Percentiles rank a stretch among this genome's conserved stretches.
phyloP scores from a whole-genome alignment of 2,329 filamentous ascomycete genomes.

The Parasarocladium wereldwijsianum region DNA sequence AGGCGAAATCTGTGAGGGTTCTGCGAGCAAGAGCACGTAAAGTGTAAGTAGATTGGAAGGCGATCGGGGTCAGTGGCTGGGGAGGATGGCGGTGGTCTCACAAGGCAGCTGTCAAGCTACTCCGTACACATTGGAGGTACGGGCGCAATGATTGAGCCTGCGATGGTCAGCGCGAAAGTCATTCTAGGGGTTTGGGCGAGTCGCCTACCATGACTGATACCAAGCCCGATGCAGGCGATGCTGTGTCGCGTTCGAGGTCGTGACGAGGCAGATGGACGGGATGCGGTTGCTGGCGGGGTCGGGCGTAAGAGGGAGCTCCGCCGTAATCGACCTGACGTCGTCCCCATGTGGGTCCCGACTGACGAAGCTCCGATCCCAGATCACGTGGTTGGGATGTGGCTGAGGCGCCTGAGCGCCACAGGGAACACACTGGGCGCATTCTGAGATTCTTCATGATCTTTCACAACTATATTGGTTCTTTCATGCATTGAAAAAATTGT shows the following conservation, averaged over 20 bases:
- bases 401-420: too few relatives aligned
- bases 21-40: background rate
- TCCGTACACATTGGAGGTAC: conserved; percentile 91
- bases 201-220: conserved; percentile 6
- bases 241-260: conserved; percentile 4
- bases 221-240: conserved; percentile 2
- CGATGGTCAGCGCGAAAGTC: background rate
- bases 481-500: too few relatives aligned
- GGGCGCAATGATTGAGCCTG: conserved; percentile 93
- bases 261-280: conserved; percentile 1
- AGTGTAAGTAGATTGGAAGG: background rate
- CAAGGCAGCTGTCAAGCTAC: conserved; percentile 83
- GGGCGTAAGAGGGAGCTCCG: conserved; percentile 12
- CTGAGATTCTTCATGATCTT: too few relatives aligned
- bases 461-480: too few relatives aligned
- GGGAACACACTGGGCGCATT: too few relatives aligned
- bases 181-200: background rate
- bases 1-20: conserved; percentile 82
- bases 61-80: background rate
- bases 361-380: conserved; percentile 1
- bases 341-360: conserved; percentile 15
- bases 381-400: conserved; percentile 5
- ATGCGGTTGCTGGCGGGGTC: conserved; percentile 11
- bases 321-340: conserved; percentile 17
- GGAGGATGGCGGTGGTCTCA: conserved; percentile 25